These are phyloP conservation scores for Musa schizocarpa DNA, from an alignment of 176 grass and related monocot species.

Conservation along the genomic window DNA sequence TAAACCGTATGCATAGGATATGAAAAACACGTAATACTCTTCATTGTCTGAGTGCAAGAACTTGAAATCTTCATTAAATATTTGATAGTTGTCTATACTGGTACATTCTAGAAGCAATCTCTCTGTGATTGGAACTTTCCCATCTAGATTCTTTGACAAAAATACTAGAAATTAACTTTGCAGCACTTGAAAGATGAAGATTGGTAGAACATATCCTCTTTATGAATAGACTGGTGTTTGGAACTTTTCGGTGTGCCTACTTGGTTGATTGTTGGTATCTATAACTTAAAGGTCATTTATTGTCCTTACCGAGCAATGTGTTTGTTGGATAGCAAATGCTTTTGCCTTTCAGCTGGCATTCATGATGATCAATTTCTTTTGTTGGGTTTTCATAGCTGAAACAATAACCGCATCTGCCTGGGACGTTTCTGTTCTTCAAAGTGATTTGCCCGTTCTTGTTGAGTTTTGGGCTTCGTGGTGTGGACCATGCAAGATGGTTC, in stretches of 20 bases:
- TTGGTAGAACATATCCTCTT: too few relatives aligned
- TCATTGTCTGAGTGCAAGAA: too few relatives aligned
- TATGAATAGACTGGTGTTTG: background rate
- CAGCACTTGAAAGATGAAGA: too few relatives aligned
- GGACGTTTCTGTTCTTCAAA: constrained; percentile 76
- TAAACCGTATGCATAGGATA: too few relatives aligned
- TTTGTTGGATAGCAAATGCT: background rate
- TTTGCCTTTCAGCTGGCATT: background rate
- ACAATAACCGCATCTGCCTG: constrained; percentile 63
- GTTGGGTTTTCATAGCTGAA: constrained; percentile 46
- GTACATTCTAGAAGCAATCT: too few relatives aligned
- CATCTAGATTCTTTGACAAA: too few relatives aligned
- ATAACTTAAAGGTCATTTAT: background rate
- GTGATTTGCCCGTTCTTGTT: constrained; percentile 68
- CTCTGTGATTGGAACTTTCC: too few relatives aligned
- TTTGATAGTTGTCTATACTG: too few relatives aligned
- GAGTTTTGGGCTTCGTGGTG: constrained; percentile 95
- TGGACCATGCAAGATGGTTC: constrained; percentile 75
- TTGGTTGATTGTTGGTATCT: background rate
- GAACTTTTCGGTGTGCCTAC: background rate
- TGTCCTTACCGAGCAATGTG: background rate
- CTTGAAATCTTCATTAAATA: too few relatives aligned
- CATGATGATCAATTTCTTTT: background rate
- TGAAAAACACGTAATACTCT: too few relatives aligned
- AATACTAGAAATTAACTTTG: too few relatives aligned